Conservation (phyloP, 768 basidiomycete genomes). For the Tulasnella sp. region DNA sequence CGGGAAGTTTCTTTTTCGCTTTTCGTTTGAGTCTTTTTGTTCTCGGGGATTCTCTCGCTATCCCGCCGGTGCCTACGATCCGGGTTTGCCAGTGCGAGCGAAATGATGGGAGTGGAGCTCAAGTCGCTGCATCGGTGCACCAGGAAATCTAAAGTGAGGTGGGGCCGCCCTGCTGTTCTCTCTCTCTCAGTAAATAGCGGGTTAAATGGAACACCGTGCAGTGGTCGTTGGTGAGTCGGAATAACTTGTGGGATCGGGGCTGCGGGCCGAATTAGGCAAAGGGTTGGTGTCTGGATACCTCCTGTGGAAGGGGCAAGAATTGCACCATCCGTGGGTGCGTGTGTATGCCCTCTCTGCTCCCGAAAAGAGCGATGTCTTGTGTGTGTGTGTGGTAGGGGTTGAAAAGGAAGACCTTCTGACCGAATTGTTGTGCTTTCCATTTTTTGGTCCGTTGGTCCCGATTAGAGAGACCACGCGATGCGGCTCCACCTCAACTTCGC, state of each 20-base stretch:
- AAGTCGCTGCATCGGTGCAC: neutral
- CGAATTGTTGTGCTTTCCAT: neutral
- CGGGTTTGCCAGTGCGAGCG: neutral
- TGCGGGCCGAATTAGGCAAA: too few relatives aligned
- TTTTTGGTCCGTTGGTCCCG: constrained; percentile 20
- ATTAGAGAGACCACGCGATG: neutral
- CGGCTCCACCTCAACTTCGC: constrained; percentile 25
- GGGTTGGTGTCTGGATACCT: too few relatives aligned
- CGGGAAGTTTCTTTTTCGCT: neutral
- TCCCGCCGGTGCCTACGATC: constrained; percentile 10
- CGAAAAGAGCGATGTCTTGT: too few relatives aligned
- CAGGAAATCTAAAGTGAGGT: constrained; percentile 16
- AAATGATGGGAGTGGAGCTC: neutral
- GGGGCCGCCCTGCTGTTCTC: neutral
- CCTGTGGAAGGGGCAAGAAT: neutral
- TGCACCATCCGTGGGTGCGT: neutral
- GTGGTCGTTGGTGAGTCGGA: too few relatives aligned
- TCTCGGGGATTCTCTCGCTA: constrained; percentile 1
- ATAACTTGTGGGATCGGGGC: too few relatives aligned
- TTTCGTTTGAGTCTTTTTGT: neutral
- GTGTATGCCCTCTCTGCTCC: too few relatives aligned
- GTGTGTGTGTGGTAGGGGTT: too few relatives aligned
- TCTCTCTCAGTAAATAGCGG: neutral
- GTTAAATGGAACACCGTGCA: neutral
- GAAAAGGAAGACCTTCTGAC: neutral